A percentile compares a stretch with the other conserved stretches of the same genome.
Evolutionary conservation across 1,139 yeast species (phyloP).

Genomic region (Magnusiomyces starmeri): DNA sequence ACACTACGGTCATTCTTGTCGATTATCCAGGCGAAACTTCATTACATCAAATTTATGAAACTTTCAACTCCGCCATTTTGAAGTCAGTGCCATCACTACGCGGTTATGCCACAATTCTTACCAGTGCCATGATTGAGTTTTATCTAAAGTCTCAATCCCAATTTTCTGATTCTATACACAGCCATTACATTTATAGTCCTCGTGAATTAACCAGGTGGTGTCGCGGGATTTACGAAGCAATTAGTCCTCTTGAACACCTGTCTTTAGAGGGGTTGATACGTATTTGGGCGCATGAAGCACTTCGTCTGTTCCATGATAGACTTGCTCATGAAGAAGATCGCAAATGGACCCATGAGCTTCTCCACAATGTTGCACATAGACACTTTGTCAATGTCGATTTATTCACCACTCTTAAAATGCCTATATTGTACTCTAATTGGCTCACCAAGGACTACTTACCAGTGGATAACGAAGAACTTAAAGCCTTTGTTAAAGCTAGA

Average conservation of each 20-base stretch:
- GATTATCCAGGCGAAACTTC: conserved; percentile 73
- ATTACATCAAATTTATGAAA: conserved; percentile 56
- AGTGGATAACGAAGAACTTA: conserved; percentile 45
- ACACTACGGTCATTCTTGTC: conserved; percentile 59
- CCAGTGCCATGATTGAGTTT: conserved; percentile 61
- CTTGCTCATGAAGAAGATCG: conserved; percentile 46
- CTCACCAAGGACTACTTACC: conserved; percentile 55
- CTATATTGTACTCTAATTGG: conserved; percentile 70
- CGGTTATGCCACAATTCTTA: conserved; percentile 47
- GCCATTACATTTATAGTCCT: conserved; percentile 76
- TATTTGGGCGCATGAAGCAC: conserved; percentile 77
- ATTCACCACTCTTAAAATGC: conserved; percentile 37
- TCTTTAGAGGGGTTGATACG: conserved; percentile 45
- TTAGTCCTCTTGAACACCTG: conserved; percentile 37
- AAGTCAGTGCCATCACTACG: conserved; percentile 56
- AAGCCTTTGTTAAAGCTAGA: conserved; percentile 54
- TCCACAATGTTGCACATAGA: conserved; percentile 36
- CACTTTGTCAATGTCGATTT: conserved; percentile 46
- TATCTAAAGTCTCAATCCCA: conserved; percentile 42
- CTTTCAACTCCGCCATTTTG: conserved; percentile 52
- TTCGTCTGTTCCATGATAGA: conserved; percentile 70
- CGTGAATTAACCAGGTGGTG: conserved; percentile 89
- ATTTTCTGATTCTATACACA: conserved; percentile 35
- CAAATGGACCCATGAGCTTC: conserved; percentile 44
- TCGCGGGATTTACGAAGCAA: conserved; percentile 61